Conservation (phyloP, 192 early-diverging fungal species). For the Coemansia sp. region DNA sequence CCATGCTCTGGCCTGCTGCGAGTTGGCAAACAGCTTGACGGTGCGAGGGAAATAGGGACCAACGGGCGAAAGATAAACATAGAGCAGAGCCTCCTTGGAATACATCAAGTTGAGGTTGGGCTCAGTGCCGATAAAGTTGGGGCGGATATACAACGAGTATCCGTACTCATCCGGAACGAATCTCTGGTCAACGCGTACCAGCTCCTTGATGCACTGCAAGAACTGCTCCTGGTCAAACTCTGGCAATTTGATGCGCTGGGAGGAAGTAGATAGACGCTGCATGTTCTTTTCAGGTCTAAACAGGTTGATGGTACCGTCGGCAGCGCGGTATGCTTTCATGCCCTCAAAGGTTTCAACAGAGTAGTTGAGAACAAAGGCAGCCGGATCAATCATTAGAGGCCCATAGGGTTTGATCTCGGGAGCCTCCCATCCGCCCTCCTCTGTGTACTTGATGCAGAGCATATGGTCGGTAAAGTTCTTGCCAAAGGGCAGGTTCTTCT, state of each 20-base stretch:
- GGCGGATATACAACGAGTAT: slow-evolving; percentile 93
- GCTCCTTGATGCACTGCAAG: slow-evolving; percentile 80
- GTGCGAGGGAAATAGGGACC: slow-evolving; percentile 95
- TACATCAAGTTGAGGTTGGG: slow-evolving; percentile 75
- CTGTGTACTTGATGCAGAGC: slow-evolving; percentile 80
- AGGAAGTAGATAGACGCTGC: slow-evolving; percentile 76
- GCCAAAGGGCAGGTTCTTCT: slow-evolving; percentile 72
- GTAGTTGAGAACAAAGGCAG: slow-evolving; percentile 92
- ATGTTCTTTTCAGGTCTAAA: slow-evolving; percentile 99
- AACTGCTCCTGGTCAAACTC: slow-evolving; percentile 79
- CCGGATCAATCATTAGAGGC: slow-evolving; percentile 76
- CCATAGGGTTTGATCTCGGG: slow-evolving; percentile 85
- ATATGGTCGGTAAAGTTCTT: slow-evolving; percentile 94
- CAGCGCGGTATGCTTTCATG: slow-evolving; percentile 90
- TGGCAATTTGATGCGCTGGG: slow-evolving; percentile 85
- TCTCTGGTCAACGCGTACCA: slow-evolving; percentile 71
- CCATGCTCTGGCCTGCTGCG: slow-evolving; percentile 88
- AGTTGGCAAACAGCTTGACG: slow-evolving; percentile 80
- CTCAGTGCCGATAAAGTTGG: slow-evolving; percentile 94
- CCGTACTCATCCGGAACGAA: slow-evolving; percentile 91
- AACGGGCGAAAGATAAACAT: slow-evolving; percentile 88
- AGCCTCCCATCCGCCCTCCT: slow-evolving; percentile 67
- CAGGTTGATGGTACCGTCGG: slow-evolving; percentile 79
- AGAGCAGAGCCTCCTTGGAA: slow-evolving; percentile 76
- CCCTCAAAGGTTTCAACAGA: slow-evolving; percentile 92